A percentile compares a stretch with the other conserved stretches of the same genome.
These are phyloP conservation scores for Monosporascus sp. DNA, from an alignment of 2,329 filamentous ascomycete genomes.

Conservation along the genomic window DNA sequence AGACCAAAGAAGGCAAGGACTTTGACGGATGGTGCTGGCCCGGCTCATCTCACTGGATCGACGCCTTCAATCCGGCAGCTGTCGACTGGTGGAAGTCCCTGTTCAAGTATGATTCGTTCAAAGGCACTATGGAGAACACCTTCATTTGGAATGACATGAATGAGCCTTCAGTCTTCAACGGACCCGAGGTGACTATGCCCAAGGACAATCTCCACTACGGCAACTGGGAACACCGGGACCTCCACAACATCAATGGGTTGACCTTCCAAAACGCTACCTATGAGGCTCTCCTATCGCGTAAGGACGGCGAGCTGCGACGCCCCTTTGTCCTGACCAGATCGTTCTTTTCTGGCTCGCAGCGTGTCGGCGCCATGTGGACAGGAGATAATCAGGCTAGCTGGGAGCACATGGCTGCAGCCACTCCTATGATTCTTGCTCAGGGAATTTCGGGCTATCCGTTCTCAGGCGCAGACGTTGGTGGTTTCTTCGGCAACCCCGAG, in stretches of 20 bases:
- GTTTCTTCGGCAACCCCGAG: slow-evolving; percentile 95
- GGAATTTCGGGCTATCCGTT: slow-evolving; percentile 93
- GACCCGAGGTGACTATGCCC: slow-evolving; percentile 96
- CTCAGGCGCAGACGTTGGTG: slow-evolving; percentile 89
- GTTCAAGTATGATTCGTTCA: slow-evolving; percentile 84
- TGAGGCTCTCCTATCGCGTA: slow-evolving; percentile 74
- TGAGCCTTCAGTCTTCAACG: slow-evolving; percentile 97
- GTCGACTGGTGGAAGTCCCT: slow-evolving; percentile 86
- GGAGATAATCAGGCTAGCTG: slow-evolving; percentile 94
- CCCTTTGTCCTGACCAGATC: slow-evolving; percentile 91
- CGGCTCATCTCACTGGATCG: slow-evolving; percentile 92
- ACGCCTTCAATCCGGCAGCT: slow-evolving; percentile 90
- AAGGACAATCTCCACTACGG: slow-evolving; percentile 93
- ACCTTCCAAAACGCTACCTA: slow-evolving; percentile 95
- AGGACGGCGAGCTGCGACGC: slow-evolving; percentile 76
- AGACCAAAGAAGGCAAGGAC: slow-evolving; percentile 81
- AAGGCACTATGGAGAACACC: slow-evolving; percentile 77
- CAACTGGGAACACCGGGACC: slow-evolving; percentile 92
- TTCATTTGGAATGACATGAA: slow-evolving; percentile 99
- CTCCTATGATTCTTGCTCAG: slow-evolving; percentile 91
- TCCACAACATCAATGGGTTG: slow-evolving; percentile 94
- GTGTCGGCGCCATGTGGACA: slow-evolving; percentile 95
- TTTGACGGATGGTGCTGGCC: slow-evolving; percentile 99
- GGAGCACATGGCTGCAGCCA: slow-evolving; percentile 80
- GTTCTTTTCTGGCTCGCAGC: slow-evolving; percentile 87